Evolutionary conservation across 345 rosid genomes (phyloP).

Genomic region (Anacardium occidentale): DNA sequence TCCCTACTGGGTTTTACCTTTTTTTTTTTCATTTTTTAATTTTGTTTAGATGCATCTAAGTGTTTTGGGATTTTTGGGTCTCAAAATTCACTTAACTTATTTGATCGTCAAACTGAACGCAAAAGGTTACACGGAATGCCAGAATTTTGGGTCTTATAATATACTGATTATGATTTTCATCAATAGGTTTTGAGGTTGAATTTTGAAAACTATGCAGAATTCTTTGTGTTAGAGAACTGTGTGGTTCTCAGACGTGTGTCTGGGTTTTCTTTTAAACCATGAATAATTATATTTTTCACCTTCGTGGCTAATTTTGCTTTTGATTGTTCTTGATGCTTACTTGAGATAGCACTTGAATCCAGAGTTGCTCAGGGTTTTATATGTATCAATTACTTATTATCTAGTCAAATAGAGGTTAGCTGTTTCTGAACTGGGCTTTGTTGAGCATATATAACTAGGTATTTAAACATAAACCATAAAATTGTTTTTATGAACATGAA

Average conservation of each 20-base stretch:
- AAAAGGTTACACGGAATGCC: background rate
- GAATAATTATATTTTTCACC: background rate
- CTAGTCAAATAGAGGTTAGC: too few species aligned
- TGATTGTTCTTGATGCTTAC: background rate
- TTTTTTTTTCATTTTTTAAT: background rate
- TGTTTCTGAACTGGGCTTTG: too few species aligned
- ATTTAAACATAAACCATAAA: background rate
- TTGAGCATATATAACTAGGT: background rate
- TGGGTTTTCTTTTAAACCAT: background rate
- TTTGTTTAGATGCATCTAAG: background rate
- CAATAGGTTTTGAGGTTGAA: background rate
- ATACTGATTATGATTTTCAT: background rate
- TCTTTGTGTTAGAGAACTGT: background rate
- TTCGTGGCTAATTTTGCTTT: background rate
- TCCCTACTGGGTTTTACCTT: slow-evolving; percentile 6
- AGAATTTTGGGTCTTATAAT: background rate
- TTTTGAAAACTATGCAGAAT: background rate
- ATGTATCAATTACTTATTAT: background rate
- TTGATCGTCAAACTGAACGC: background rate
- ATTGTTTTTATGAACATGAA: too few species aligned
- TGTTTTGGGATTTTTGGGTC: background rate
- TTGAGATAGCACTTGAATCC: background rate
- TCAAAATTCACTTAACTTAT: background rate
- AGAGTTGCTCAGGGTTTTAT: background rate
- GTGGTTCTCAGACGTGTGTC: background rate